These are phyloP conservation scores for Stachybotrys elegans DNA, from an alignment of 2,329 filamentous ascomycete species.

Conservation along the genomic window DNA sequence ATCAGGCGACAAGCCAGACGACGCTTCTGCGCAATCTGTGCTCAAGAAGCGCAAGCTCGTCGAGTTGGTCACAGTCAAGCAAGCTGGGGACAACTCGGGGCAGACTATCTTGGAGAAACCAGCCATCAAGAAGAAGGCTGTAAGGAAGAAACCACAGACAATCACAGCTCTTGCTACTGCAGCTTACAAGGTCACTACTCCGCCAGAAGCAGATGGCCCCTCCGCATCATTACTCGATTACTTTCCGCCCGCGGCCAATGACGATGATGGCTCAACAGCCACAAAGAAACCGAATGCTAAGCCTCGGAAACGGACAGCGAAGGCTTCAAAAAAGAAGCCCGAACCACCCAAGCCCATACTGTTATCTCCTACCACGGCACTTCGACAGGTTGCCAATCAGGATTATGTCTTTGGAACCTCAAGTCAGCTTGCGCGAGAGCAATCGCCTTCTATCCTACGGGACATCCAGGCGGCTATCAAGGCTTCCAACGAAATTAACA, in stretches of 20 bases:
- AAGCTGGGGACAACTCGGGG: conserved; percentile 13
- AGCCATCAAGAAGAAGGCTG: conserved; percentile 43
- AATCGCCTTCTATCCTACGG: conserved; percentile 61
- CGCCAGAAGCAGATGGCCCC: conserved; percentile 22
- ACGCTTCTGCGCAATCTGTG: conserved; percentile 12
- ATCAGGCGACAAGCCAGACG: too few species aligned
- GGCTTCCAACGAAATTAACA: conserved; percentile 44
- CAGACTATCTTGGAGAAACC: conserved; percentile 17
- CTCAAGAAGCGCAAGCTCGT: conserved; percentile 53
- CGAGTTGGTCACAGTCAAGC: conserved; percentile 38
- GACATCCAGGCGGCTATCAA: conserved; percentile 59
- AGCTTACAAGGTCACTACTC: conserved; percentile 45
- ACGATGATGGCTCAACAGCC: conserved; percentile 5
- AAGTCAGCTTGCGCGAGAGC: conserved; percentile 71
- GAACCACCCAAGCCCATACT: conserved; percentile 44
- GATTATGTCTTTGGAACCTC: conserved; percentile 83
- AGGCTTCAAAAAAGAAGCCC: conserved; percentile 33
- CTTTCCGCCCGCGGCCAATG: conserved; percentile 18
- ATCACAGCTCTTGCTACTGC: conserved; percentile 75
- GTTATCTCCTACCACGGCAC: conserved; percentile 64
- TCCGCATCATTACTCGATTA: conserved; percentile 41
- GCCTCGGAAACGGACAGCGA: conserved; percentile 25
- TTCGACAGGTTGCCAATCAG: conserved; percentile 61
- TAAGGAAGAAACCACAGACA: conserved; percentile 67
- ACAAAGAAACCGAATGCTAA: conserved; percentile 27